Base-by-base conservation (phyloP, 2,329 filamentous ascomycete species). In the Penicillium sp. region DNA sequence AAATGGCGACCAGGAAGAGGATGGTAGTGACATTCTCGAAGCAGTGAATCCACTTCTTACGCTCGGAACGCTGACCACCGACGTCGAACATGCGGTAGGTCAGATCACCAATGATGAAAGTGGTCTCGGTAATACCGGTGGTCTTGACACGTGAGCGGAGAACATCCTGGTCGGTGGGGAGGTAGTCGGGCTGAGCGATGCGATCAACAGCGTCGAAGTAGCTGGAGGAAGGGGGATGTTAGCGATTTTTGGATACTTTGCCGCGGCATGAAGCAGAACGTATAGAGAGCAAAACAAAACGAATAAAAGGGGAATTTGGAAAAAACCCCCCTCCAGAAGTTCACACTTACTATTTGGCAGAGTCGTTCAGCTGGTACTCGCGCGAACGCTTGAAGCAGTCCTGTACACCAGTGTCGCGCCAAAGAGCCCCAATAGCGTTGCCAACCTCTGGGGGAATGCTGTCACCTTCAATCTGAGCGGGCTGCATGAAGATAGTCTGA, bases 1-100 rank as follows among this genome's bases (percentile, higher is more conserved):
- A 97, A 71, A 97, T 97, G 79, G 94, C 94, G 68, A 97, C 94
- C 58, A 97, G 82, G 88, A 97, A 97, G 42, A 97, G 89, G 70
- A 97, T 96, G 10, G 93, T 96, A 8, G 93, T 97, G 73, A 97
- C 93, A 72, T 97, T 97, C 83, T 97, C 93, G 80, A 97, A 97
- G 82, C 93, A 97, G 83, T 97, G 93, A 71, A 97, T 97, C 93
- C 93, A 97, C 87, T 97, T 97, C 90, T 97, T 97, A 76, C 93
- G 89, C 81, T 97, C 93, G 6, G 92, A 97, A 77, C 93, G 87
- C 80, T 97, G 93, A 67, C 93, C 94, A 85, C 93, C 93, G 49
- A 97, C 93, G 73, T 97, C 93, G 80, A 97, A 97, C 93, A 97
- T 97, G 69, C 93, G 88, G 83, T 97, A 97, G 60, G 93, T 97